A percentile compares a stretch with the other conserved stretches of the same genome.
These are phyloP conservation scores for Pharus latifolius DNA, from an alignment of 176 grass and related monocot species.

Conservation along the genomic window DNA sequence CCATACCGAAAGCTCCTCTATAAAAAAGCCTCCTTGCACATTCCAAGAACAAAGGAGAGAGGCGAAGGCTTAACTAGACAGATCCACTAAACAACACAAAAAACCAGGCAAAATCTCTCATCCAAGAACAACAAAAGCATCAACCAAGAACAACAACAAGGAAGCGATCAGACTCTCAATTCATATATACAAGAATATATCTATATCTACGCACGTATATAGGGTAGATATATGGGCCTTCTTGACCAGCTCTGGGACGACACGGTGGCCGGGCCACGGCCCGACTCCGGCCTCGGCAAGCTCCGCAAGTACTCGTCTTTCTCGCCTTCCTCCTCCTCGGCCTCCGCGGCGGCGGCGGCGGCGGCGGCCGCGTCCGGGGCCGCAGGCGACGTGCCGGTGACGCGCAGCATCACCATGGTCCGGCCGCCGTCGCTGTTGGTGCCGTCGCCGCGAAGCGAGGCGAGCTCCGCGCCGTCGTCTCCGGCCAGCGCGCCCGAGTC, in stretches of 20 bases:
- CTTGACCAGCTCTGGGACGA: constrained; percentile 97
- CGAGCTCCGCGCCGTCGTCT: constrained; percentile 51
- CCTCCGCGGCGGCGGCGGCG: not conserved
- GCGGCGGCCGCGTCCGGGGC: not conserved
- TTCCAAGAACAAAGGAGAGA: constrained; percentile 23
- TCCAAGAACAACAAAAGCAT: constrained; percentile 4
- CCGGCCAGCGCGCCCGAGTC: constrained; percentile 56
- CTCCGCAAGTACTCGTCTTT: constrained; percentile 77
- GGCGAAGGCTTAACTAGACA: too few relatives aligned
- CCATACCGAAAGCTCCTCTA: constrained; percentile 1
- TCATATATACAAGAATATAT: too few relatives aligned
- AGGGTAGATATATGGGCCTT: constrained; percentile 40
- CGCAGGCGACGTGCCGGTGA: constrained; percentile 9
- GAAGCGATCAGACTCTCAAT: too few relatives aligned
- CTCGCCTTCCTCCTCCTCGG: constrained; percentile 36
- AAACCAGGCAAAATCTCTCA: too few relatives aligned
- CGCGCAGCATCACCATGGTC: constrained; percentile 65
- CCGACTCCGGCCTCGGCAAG: constrained; percentile 80
- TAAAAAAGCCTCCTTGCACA: not conserved
- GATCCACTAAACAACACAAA: not conserved
- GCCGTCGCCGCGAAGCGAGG: constrained; percentile 29
- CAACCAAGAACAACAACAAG: not conserved
- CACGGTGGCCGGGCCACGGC: constrained; percentile 73
- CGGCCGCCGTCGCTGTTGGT: constrained; percentile 38
- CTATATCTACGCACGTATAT: not conserved